Conservation (phyloP, 2,329 filamentous ascomycete species). For the Uncinocarpus reesii region DNA sequence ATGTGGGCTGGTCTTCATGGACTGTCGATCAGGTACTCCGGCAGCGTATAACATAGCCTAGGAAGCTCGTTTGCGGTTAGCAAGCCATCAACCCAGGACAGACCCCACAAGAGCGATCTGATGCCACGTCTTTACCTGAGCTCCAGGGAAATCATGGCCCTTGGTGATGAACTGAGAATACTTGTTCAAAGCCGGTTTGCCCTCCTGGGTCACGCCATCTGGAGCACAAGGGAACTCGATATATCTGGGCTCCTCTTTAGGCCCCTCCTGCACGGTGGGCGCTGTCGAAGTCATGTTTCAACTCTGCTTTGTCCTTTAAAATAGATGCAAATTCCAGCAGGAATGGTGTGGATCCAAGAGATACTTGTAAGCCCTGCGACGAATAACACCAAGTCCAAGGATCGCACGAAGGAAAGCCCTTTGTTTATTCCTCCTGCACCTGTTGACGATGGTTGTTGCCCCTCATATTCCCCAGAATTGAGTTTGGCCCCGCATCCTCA, state of each 20-base stretch:
- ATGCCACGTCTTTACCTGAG: slow-evolving; percentile 55
- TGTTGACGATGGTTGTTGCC: neutral
- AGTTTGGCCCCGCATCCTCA: neutral
- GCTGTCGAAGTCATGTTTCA: slow-evolving; percentile 2
- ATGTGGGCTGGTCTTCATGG: slow-evolving; percentile 84
- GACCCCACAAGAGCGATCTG: neutral
- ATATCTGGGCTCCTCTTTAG: slow-evolving; percentile 40
- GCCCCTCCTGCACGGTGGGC: neutral
- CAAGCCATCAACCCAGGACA: neutral
- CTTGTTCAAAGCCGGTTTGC: slow-evolving; percentile 62
- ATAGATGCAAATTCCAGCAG: neutral
- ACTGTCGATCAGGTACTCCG: slow-evolving; percentile 68
- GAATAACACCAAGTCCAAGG: too few relatives aligned
- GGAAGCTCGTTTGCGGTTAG: neutral
- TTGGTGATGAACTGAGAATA: slow-evolving; percentile 76
- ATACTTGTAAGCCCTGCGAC: neutral
- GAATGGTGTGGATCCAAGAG: neutral
- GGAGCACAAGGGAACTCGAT: slow-evolving; percentile 49
- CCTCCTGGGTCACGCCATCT: slow-evolving; percentile 45
- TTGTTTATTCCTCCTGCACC: neutral
- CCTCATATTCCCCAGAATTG: slow-evolving; percentile 3
- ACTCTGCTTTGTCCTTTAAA: neutral
- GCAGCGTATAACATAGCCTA: slow-evolving; percentile 93
- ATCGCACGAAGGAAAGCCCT: too few relatives aligned
- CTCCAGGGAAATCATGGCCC: slow-evolving; percentile 81